Conservation (phyloP, 2,329 filamentous ascomycete species). For the Cadophora sp. region DNA sequence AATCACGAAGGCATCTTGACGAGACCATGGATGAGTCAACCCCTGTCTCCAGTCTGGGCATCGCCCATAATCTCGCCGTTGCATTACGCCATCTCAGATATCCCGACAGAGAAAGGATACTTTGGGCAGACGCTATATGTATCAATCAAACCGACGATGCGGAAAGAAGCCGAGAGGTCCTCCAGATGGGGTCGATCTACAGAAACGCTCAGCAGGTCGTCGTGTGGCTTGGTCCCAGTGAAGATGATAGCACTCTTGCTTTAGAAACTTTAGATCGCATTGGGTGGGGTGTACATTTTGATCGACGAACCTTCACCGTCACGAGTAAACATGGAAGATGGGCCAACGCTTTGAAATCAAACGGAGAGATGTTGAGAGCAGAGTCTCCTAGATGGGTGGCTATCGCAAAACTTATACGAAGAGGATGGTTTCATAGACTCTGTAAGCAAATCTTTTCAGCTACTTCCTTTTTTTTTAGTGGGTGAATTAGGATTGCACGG, state of each 20-base stretch:
- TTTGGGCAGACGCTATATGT: constrained; percentile 41
- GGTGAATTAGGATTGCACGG: not conserved
- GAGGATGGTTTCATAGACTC: constrained; percentile 26
- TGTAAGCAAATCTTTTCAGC: constrained; percentile 11
- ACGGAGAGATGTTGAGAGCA: not conserved
- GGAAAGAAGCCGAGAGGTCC: constrained; percentile 35
- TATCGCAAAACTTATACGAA: constrained; percentile 12
- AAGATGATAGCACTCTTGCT: constrained; percentile 24
- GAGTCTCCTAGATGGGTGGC: constrained; percentile 15
- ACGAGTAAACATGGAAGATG: not conserved
- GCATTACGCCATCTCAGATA: constrained; percentile 46
- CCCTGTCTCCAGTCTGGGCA: not conserved
- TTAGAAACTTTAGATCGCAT: constrained; percentile 19
- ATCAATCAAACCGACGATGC: constrained; percentile 38
- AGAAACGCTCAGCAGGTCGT: constrained; percentile 31
- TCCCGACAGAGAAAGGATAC: constrained; percentile 46
- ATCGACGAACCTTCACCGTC: not conserved
- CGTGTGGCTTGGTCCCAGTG: constrained; percentile 38
- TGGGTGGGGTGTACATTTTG: not conserved
- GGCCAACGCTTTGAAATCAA: not conserved
- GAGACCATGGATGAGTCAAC: not conserved
- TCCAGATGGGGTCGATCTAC: constrained; percentile 39
- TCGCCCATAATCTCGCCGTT: constrained; percentile 25
- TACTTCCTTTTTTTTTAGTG: not conserved
- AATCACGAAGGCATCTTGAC: not conserved